Percentiles rank a stretch among this genome's conserved stretches.
These are phyloP conservation scores for Chenopodium album DNA, from an alignment of 148 eudicot species.

Conservation along the genomic window DNA sequence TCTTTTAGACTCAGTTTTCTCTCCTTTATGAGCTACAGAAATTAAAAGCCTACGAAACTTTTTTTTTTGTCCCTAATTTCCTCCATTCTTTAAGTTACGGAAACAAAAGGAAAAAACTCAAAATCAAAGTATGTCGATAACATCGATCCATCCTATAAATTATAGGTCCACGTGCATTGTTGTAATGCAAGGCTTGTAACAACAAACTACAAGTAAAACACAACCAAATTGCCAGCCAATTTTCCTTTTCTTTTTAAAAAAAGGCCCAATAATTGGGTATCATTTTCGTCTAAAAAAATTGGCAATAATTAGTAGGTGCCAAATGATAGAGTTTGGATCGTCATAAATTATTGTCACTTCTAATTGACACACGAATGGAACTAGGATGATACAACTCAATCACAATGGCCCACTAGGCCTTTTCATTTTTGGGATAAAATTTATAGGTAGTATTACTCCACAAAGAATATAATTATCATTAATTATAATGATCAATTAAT, in stretches of 20 bases:
- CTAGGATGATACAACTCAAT: background rate
- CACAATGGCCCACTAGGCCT: constrained; percentile 1
- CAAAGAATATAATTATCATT: background rate
- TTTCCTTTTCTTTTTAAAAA: background rate
- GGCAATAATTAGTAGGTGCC: constrained; percentile 22
- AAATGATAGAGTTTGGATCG: constrained; percentile 13
- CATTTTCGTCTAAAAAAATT: background rate
- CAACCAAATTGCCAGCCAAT: background rate
- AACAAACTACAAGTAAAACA: background rate
- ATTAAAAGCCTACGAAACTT: too few species aligned
- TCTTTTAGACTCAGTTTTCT: too few species aligned
- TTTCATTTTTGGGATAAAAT: background rate
- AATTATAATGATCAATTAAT: too few species aligned
- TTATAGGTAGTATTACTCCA: background rate
- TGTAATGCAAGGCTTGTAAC: constrained; percentile 3
- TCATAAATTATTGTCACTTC: constrained; percentile 3
- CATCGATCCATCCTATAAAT: background rate
- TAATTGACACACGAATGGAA: constrained; percentile 25
- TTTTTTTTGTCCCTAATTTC: too few species aligned
- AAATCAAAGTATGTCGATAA: background rate
- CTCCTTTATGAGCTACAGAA: too few species aligned
- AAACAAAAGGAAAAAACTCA: too few species aligned
- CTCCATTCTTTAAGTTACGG: too few species aligned
- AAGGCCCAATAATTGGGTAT: constrained; percentile 15
- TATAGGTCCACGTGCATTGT: constrained; percentile 19